Percentiles rank a stretch among this genome's conserved stretches.
These are phyloP conservation scores for Pisolithus orientalis DNA, from an alignment of 768 basidiomycete genomes.

Conservation along the genomic window DNA sequence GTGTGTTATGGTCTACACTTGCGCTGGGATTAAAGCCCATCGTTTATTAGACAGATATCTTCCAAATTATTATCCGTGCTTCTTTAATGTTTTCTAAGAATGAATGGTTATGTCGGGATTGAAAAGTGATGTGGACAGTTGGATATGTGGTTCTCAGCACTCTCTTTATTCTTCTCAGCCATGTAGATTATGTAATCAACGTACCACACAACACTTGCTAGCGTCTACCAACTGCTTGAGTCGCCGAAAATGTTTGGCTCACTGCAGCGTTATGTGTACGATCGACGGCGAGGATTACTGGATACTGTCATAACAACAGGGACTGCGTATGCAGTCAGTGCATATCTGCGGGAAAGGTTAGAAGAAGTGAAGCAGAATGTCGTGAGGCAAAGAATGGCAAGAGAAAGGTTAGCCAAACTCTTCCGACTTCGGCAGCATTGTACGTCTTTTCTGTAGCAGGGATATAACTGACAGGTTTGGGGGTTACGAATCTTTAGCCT, in stretches of 20 bases:
- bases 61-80: too few relatives aligned
- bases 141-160: too few relatives aligned
- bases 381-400: conserved; percentile 53
- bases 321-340: conserved; percentile 54
- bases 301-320: conserved; percentile 50
- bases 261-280: conserved; percentile 42
- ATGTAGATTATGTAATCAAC: too few relatives aligned
- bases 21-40: neutral
- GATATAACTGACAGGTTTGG: neutral
- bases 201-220: neutral
- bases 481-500: conserved; percentile 39
- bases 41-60: too few relatives aligned
- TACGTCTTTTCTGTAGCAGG: neutral
- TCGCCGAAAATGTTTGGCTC: conserved; percentile 34
- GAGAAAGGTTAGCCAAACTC: conserved; percentile 40
- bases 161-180: too few relatives aligned
- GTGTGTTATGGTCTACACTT: neutral
- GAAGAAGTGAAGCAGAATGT: conserved; percentile 62
- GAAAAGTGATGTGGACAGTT: too few relatives aligned
- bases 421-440: neutral
- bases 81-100: too few relatives aligned
- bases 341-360: conserved; percentile 55
- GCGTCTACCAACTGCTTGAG: too few relatives aligned
- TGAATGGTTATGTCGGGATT: too few relatives aligned
- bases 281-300: conserved; percentile 40